A percentile compares a stretch with the other conserved stretches of the same genome.
Evolutionary conservation across 2,329 filamentous ascomycete species (phyloP).

Genomic region (Davidsoniella australis): DNA sequence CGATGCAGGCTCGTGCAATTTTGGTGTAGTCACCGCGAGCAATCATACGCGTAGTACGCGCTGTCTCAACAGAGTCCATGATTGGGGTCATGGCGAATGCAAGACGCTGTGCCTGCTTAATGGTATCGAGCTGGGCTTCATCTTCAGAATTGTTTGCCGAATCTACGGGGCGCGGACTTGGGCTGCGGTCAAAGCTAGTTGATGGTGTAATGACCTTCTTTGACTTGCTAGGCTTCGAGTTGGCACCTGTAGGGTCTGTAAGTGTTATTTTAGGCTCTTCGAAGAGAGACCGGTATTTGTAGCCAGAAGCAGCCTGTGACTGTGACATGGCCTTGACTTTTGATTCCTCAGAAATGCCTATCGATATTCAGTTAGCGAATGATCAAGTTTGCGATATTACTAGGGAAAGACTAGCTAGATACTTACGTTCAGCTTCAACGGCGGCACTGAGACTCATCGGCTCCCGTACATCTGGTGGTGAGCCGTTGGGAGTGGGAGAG

Average conservation of each 20-base stretch:
- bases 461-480: constrained; percentile 17
- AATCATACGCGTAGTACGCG: constrained; percentile 76
- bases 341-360: constrained; percentile 7
- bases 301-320: constrained; percentile 21
- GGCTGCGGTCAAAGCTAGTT: constrained; percentile 64
- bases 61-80: constrained; percentile 54
- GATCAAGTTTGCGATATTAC: neutral
- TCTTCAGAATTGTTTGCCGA: constrained; percentile 65
- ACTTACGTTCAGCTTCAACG: constrained; percentile 63
- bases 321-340: constrained; percentile 1
- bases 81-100: constrained; percentile 66
- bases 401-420: neutral
- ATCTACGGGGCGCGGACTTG: constrained; percentile 25
- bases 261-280: constrained; percentile 49
- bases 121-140: constrained; percentile 68
- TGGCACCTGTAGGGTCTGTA: constrained; percentile 43
- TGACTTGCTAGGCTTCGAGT: constrained; percentile 15
- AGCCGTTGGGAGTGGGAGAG: neutral
- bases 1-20: constrained; percentile 61
- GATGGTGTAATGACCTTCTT: constrained; percentile 57
- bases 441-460: constrained; percentile 51
- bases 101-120: constrained; percentile 75
- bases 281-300: constrained; percentile 47
- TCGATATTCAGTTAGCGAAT: neutral
- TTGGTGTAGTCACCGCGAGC: constrained; percentile 71